Base-by-base conservation (phyloP, 257 asterid species). In the Lithospermum erythrorhizon region DNA sequence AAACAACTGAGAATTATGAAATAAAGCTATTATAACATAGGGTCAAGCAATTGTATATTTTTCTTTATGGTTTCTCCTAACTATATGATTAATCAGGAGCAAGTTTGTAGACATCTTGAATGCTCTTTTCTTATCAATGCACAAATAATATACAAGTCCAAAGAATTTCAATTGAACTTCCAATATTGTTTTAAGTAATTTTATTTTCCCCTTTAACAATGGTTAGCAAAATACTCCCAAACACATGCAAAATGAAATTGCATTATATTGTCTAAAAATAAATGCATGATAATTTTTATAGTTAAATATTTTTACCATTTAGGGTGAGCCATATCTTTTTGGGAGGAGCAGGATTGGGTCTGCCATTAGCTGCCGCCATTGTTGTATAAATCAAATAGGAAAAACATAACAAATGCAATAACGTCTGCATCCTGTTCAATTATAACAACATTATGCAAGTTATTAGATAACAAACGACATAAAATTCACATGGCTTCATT, bases 241-340 rank as follows among this genome's bases (percentile, higher is more conserved):
- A 35, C 9, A 6, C 45, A 35, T 35, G 14, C 45, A 17, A 30
- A 7, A 19, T 14, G 3, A 52, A 19, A 21, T 19, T 19, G 30
- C 27, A 32, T 19, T n/a, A n/a, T n/a, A n/a, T n/a, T 54, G 14
- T 2, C 5, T 51, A 11, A 24, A 3, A 15, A 57, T 0, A 18
- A 53, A 41, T 2, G 8, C 0, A 24, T 14, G 51, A 13, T 8
- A 48, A 49, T 9, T 45, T 15, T 14, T 49, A 1, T 58, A 0
- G 14, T 35, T 55, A 21, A 41, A 11, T 8, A 13, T 41, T 14
- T 3, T 10, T 82, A 88, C 97, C 97, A 58, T 65, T 72, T 35
- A 90, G 80, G 41, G 97, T 90, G 79, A 74, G 69, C 95, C 95
- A 90, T 78, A 68, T 87, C 71, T 47, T 75, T 65, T 18, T 73